Evolutionary conservation across 805 yeast genomes (phyloP).

Genomic region (Priceomyces fermenticarens): DNA sequence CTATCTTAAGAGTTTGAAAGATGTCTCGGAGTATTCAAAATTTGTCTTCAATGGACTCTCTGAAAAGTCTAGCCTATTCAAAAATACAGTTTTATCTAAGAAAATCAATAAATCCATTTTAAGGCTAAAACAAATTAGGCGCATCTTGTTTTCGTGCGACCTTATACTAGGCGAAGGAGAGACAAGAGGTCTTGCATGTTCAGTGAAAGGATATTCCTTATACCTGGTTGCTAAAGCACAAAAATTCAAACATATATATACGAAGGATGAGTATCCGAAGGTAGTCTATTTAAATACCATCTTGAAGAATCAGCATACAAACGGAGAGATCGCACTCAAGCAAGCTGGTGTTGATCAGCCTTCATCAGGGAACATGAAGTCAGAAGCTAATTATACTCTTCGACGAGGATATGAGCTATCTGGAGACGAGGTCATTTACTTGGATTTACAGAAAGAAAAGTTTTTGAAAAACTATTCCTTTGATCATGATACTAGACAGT

Average conservation of each 20-base stretch:
- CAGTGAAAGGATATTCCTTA: conserved; percentile 71
- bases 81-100: conserved; percentile 37
- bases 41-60: conserved; percentile 8
- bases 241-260: conserved; percentile 51
- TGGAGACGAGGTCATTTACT: conserved; percentile 21
- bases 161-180: conserved; percentile 49
- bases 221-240: conserved; percentile 51
- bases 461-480: conserved; percentile 31
- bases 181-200: conserved; percentile 48
- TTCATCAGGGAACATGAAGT: conserved; percentile 17
- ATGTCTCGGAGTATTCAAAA: conserved; percentile 6
- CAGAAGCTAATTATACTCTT: conserved; percentile 35
- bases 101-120: conserved; percentile 48
- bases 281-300: conserved; percentile 50
- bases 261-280: conserved; percentile 48
- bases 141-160: conserved; percentile 62
- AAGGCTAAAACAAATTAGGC: conserved; percentile 56
- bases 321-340: conserved; percentile 47
- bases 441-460: conserved; percentile 22
- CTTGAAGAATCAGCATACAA: conserved; percentile 38
- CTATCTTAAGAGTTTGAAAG: conserved; percentile 30
- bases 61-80: conserved; percentile 13
- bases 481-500: conserved; percentile 24
- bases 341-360: conserved; percentile 12
- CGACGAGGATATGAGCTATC: conserved; percentile 26